Conservation (phyloP, 2,329 filamentous ascomycete species). For the Talaromyces sp. region DNA sequence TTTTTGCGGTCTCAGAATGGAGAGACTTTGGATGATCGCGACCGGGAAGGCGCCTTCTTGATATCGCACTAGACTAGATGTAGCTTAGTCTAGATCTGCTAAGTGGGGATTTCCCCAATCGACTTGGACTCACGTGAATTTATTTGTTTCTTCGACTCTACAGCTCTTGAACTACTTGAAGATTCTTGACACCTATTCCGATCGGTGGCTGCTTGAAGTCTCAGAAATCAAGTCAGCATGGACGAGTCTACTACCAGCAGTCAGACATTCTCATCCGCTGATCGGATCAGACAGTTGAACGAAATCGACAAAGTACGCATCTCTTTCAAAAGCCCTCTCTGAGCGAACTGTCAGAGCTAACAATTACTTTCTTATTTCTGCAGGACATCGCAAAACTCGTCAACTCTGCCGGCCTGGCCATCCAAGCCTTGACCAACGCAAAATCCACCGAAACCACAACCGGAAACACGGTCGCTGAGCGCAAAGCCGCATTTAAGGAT, state of each 20-base stretch:
- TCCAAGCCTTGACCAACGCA: constrained; percentile 62
- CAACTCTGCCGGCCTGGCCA: constrained; percentile 59
- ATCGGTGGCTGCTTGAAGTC: neutral
- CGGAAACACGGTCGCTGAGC: constrained; percentile 52
- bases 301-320: constrained; percentile 67
- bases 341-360: neutral
- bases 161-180: neutral
- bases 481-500: constrained; percentile 59
- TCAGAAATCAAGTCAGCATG: neutral
- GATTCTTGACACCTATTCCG: neutral
- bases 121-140: constrained; percentile 15
- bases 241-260: constrained; percentile 19
- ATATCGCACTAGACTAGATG: constrained; percentile 15
- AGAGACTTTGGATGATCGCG: constrained; percentile 13
- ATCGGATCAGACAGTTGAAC: constrained; percentile 77
- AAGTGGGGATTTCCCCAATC: constrained; percentile 10
- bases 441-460: constrained; percentile 33
- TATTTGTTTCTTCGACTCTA: neutral
- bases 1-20: neutral
- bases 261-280: constrained; percentile 64
- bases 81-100: neutral
- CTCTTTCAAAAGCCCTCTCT: neutral
- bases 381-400: constrained; percentile 57
- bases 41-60: constrained; percentile 17
- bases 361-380: neutral